Evolutionary conservation across 345 rosid species (phyloP).

Genomic region (Rhodamnia argentea): DNA sequence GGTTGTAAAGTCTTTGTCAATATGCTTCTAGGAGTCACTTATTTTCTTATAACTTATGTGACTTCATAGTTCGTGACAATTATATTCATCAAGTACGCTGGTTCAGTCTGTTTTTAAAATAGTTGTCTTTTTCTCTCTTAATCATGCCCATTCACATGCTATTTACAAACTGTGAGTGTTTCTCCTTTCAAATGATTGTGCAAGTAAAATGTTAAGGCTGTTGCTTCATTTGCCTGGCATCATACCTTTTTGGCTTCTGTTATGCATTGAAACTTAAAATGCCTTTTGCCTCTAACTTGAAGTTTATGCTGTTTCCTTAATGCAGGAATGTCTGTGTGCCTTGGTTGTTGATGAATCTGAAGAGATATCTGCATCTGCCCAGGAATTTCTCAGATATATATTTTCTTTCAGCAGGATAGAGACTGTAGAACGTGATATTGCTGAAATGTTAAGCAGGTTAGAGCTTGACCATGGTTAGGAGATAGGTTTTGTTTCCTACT

Average conservation of each 20-base stretch:
- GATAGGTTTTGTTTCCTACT: neutral
- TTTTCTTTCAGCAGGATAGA: constrained; percentile 27
- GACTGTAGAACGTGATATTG: constrained; percentile 37
- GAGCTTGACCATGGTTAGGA: constrained; percentile 9
- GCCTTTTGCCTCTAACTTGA: neutral
- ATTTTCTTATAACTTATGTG: neutral
- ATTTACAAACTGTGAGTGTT: neutral
- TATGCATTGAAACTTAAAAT: neutral
- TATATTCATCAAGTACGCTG: neutral
- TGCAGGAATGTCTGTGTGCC: constrained; percentile 83
- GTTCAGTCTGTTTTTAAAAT: neutral
- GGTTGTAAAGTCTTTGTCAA: neutral
- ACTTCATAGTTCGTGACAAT: neutral
- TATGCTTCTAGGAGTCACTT: neutral
- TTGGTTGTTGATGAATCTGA: constrained; percentile 71
- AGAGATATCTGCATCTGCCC: constrained; percentile 62
- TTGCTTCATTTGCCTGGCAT: neutral
- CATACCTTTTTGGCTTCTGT: neutral
- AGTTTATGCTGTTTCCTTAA: neutral
- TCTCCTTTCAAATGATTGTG: neutral
- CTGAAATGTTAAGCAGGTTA: constrained; percentile 63
- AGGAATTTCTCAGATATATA: constrained; percentile 44
- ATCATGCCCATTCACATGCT: neutral
- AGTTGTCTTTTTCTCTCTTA: neutral
- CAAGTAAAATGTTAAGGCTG: neutral